A percentile compares a stretch with the other conserved stretches of the same genome.
Conservation (phyloP, 495 filamentous ascomycete species). For the Lasiosphaeria hispida region DNA sequence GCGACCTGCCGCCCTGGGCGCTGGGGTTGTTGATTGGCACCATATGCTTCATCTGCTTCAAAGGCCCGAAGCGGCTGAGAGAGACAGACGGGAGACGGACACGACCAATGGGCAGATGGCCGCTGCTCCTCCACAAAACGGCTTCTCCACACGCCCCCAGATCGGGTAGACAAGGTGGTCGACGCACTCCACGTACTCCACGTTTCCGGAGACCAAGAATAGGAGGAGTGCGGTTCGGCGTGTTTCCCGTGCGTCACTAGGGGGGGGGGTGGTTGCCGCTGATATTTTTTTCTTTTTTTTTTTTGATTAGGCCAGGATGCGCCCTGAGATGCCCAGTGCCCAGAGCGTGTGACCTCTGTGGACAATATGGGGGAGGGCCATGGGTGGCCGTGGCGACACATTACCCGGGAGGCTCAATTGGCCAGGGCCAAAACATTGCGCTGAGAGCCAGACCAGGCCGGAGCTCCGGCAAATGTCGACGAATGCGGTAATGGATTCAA, state of each 20-base stretch:
- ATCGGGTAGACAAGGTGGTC: no score
- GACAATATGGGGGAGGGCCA: slow-evolving; percentile 5
- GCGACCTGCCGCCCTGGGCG: not conserved
- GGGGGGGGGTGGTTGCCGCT: no score
- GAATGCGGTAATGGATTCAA: slow-evolving; percentile 39
- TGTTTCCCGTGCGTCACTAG: not conserved
- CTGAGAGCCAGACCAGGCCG: slow-evolving; percentile 19
- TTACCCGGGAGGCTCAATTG: slow-evolving; percentile 27
- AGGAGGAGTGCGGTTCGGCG: not conserved
- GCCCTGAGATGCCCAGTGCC: no score
- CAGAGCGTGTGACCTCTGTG: slow-evolving; percentile 18
- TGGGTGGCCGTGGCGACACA: slow-evolving; percentile 13
- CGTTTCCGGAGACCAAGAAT: slow-evolving; percentile 8
- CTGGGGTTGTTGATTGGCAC: slow-evolving; percentile 2
- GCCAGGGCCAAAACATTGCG: not conserved
- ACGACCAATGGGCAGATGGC: slow-evolving; percentile 1
- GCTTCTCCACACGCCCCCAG: slow-evolving; percentile 9
- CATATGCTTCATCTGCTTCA: slow-evolving; percentile 18
- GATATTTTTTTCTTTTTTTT: no score
- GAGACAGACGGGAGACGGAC: not conserved
- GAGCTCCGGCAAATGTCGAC: slow-evolving; percentile 41
- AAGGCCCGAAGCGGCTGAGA: slow-evolving; percentile 24
- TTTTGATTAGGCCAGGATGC: not conserved
- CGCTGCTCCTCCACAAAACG: not conserved
- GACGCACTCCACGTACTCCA: not conserved